Conservation (phyloP, 345 rosid genomes). For the Hibiscus tridactylites region DNA sequence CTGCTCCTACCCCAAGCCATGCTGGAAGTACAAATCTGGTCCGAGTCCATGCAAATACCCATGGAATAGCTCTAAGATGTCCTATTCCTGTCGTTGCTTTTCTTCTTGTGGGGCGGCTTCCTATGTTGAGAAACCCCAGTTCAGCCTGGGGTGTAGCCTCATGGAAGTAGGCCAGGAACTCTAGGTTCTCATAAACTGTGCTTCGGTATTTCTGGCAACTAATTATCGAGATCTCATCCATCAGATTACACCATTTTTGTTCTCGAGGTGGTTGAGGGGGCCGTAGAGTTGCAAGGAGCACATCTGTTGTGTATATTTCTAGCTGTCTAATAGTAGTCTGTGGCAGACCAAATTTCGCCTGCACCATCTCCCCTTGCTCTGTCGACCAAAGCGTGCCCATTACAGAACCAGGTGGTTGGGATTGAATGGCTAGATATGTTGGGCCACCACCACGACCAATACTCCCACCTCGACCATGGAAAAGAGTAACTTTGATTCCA, state of each 20-base stretch:
- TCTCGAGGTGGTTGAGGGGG: constrained; percentile 93
- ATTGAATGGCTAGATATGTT: constrained; percentile 90
- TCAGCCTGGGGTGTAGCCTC: constrained; percentile 99
- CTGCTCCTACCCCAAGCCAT: constrained; percentile 98
- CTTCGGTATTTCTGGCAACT: constrained; percentile 67
- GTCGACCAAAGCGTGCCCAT: constrained; percentile 96
- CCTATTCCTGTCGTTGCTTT: constrained; percentile 86
- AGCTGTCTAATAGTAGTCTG: constrained; percentile 85
- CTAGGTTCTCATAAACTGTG: constrained; percentile 85
- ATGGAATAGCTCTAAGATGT: constrained; percentile 94
- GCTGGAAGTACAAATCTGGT: constrained; percentile 98
- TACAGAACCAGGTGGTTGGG: constrained; percentile 97
- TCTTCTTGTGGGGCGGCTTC: constrained; percentile 88
- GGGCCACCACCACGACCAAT: constrained; percentile 99
- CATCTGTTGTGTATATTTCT: constrained; percentile 94
- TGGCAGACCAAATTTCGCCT: constrained; percentile 94
- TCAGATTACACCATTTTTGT: constrained; percentile 81
- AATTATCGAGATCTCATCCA: constrained; percentile 89
- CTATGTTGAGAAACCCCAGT: constrained; percentile 89
- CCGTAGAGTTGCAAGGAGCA: constrained; percentile 73
- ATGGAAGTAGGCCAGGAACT: constrained; percentile 80
- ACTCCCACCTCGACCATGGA: constrained; percentile 98
- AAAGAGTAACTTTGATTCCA: constrained; percentile 82
- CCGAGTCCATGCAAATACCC: constrained; percentile 98
- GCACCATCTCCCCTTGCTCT: constrained; percentile 99